Evolutionary conservation across 139 green algal species (phyloP).

Genomic region (Diplosphaera chodatii): DNA sequence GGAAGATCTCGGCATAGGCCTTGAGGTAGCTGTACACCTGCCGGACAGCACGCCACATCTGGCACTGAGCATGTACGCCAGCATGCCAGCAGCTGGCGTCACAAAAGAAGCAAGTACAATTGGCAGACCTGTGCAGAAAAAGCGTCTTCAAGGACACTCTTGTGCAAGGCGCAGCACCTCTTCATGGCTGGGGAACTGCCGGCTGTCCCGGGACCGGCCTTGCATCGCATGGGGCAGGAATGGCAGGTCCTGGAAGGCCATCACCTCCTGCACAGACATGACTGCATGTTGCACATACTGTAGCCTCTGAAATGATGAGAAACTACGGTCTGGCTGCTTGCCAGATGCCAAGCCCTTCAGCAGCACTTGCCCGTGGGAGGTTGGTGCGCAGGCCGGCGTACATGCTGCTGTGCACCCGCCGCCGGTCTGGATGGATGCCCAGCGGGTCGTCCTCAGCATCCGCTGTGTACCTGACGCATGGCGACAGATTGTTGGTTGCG

Average conservation of each 20-base stretch:
- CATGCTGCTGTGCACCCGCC: conserved; percentile 54
- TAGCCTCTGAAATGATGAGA: no score
- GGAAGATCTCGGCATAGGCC: conserved; percentile 38
- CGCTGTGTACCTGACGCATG: conserved; percentile 38
- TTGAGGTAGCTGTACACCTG: conserved; percentile 49
- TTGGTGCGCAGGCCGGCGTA: conserved; percentile 56
- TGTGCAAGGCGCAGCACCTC: no score
- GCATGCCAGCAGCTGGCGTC: no score
- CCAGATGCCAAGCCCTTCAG: no score
- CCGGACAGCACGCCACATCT: no score
- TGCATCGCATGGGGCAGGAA: conserved; percentile 39
- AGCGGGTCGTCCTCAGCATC: conserved; percentile 21
- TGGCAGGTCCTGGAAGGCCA: conserved; percentile 64
- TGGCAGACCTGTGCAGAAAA: no score
- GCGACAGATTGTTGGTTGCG: no score
- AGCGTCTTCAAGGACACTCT: no score
- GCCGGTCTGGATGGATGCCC: conserved; percentile 6
- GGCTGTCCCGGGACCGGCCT: conserved; percentile 22
- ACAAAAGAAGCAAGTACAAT: no score
- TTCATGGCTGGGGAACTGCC: conserved; percentile 41
- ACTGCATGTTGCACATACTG: no score
- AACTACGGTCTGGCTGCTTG: no score
- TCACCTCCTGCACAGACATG: conserved; percentile 37
- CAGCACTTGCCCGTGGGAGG: conserved; percentile 41
- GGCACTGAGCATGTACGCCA: no score